Percentiles rank a stretch among this genome's conserved stretches.
Evolutionary conservation across 2,329 filamentous ascomycete species (phyloP).

Genomic region (Thelonectria olida): DNA sequence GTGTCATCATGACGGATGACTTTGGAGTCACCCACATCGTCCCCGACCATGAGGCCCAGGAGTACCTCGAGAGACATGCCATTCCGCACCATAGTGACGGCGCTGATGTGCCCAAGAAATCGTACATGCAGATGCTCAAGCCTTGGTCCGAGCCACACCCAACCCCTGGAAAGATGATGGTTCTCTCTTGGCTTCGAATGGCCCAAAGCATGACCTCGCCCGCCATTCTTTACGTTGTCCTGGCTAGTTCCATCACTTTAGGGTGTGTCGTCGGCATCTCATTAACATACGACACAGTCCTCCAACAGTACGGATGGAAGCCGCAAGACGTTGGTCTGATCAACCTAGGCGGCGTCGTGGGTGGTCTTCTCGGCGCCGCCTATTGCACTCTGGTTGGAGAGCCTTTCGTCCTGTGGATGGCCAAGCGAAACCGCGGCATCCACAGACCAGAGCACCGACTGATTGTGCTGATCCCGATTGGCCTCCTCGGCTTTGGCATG

Average conservation of each 20-base stretch:
- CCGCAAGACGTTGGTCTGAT: slow-evolving; percentile 10
- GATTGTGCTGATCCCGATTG: neutral
- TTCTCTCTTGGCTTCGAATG: slow-evolving; percentile 12
- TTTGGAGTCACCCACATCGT: slow-evolving; percentile 11
- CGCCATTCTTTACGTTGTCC: slow-evolving; percentile 13
- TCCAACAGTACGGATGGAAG: slow-evolving; percentile 7
- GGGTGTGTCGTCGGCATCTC: slow-evolving; percentile 6
- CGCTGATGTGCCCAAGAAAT: neutral
- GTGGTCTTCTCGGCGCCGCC: neutral
- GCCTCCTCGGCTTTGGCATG: slow-evolving; percentile 1
- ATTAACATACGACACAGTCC: slow-evolving; percentile 2
- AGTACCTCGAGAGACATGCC: slow-evolving; percentile 2
- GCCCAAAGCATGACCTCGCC: slow-evolving; percentile 13
- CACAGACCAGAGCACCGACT: slow-evolving; percentile 5
- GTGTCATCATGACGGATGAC: slow-evolving; percentile 13
- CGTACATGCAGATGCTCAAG: slow-evolving; percentile 6
- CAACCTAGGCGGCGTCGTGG: slow-evolving; percentile 5
- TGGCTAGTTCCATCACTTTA: slow-evolving; percentile 7
- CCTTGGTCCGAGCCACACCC: slow-evolving; percentile 7
- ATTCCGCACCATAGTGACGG: neutral
- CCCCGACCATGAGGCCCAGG: slow-evolving; percentile 8
- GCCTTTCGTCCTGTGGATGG: slow-evolving; percentile 10
- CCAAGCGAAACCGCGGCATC: slow-evolving; percentile 3
- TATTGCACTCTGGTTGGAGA: slow-evolving; percentile 13
- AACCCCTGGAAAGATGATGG: slow-evolving; percentile 4